Evolutionary conservation across 805 yeast species (phyloP).

Genomic region (Metschnikowia koreensis): DNA sequence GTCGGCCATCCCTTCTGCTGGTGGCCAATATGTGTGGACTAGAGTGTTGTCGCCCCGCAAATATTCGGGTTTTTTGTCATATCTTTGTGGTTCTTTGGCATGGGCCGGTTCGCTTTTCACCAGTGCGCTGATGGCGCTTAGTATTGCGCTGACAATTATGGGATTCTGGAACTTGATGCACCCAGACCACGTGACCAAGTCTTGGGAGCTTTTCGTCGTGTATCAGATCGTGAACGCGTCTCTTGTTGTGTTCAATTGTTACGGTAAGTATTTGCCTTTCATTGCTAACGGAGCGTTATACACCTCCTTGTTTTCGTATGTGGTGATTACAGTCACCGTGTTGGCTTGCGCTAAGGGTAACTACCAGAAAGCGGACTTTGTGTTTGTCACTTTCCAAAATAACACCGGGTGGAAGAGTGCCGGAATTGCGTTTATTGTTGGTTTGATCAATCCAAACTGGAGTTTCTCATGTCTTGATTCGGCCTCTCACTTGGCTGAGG

Average conservation of each 20-base stretch:
- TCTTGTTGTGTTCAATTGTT: conserved; percentile 35
- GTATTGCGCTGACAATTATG: conserved; percentile 35
- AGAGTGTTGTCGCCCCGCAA: conserved; percentile 38
- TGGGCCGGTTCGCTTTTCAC: conserved; percentile 46
- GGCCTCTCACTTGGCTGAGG: conserved; percentile 44
- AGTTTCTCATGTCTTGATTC: conserved; percentile 39
- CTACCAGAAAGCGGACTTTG: conserved; percentile 33
- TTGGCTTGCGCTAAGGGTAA: conserved; percentile 36
- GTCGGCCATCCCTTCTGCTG: conserved; percentile 41
- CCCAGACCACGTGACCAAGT: conserved; percentile 32
- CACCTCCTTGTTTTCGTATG: conserved; percentile 33
- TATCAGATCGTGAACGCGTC: conserved; percentile 36
- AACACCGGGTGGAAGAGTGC: conserved; percentile 24
- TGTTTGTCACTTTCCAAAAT: conserved; percentile 24
- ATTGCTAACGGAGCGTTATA: conserved; percentile 37
- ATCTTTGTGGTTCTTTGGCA: conserved; percentile 39
- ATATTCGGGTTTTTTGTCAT: conserved; percentile 37
- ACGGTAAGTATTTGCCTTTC: conserved; percentile 34
- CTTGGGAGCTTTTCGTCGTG: conserved; percentile 38
- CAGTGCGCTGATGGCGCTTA: conserved; percentile 38
- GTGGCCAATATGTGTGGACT: conserved; percentile 46
- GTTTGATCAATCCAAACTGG: conserved; percentile 25
- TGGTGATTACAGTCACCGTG: conserved; percentile 37
- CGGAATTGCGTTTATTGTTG: conserved; percentile 23
- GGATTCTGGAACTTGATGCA: conserved; percentile 37